Base-by-base conservation (phyloP, 2,329 filamentous ascomycete genomes). In the Cladorrhinum sp. region DNA sequence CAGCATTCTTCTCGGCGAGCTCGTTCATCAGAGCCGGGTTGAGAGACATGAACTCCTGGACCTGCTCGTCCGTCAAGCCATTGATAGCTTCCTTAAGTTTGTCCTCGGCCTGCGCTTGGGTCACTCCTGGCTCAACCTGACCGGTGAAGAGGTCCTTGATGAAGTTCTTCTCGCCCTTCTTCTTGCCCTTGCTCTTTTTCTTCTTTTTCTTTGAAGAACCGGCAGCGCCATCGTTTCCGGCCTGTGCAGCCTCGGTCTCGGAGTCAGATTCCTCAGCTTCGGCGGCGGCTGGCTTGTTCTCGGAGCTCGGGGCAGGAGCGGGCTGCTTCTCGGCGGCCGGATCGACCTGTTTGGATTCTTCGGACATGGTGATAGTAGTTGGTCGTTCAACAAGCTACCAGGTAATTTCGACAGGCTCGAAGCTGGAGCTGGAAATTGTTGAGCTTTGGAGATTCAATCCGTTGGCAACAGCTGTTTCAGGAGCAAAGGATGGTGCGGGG, bases 21-120 rank as follows among this genome's bases (percentile, higher is more conserved):
- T 90, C 86, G 66, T 85, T 82, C 64, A 87, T 84, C 67, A 93
- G 80, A 2, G 85, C 86, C n/a, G 88, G 88, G 72, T 93, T 87
- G 68, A 92, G 85, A 58, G 83, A 80, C 69, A 91, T 83, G 62
- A 95, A 81, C 66, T 91, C 85, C 62, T 84, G 74, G 63, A 87
- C 75, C 70, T 88, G 84, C 63, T 84, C 76, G 46, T 80, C 77
- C 28, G 81, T 82, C 59, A 88, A 77, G 53, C 77, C 78, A 30
- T 78, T 75, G 61, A 86, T 76, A 55, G 83, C 80, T 67, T 82
- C 80, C 67, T 81, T 79, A 57, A 80, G 70, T 16, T 78, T 73
- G 54, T 74, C 70, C 64, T 78, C 72, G 42, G 73, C 69, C 49
- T 76, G 33, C 12, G 51, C 57, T 49, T 57, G 39, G n/a, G 60